These are phyloP conservation scores for Plasmodium gonderi DNA, from an alignment of 169 alveolate species.

Conservation along the genomic window DNA sequence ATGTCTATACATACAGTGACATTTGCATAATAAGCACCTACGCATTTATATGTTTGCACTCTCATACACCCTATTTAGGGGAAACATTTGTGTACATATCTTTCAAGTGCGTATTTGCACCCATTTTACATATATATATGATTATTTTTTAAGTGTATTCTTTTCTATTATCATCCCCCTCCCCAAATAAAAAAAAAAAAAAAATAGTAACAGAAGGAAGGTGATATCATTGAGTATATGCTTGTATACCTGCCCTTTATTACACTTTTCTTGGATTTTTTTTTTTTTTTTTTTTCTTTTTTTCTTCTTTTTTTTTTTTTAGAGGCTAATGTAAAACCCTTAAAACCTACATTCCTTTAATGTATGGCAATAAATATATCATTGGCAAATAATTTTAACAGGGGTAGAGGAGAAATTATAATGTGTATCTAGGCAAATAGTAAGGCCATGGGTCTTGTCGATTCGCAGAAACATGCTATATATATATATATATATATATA, in stretches of 20 bases:
- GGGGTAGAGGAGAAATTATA: background rate
- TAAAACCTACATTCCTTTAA: background rate
- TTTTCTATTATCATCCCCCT: background rate
- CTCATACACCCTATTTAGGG: background rate
- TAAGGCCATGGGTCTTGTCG: background rate
- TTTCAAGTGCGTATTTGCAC: background rate
- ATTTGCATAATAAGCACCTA: background rate
- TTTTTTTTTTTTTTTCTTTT: background rate
- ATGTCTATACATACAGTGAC: background rate
- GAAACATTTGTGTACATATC: background rate
- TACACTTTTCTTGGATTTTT: background rate
- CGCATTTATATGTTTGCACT: background rate
- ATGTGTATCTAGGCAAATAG: background rate
- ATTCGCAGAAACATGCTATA: background rate
- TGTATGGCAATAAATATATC: background rate
- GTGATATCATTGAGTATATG: background rate
- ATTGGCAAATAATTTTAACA: background rate
- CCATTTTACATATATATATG: background rate
- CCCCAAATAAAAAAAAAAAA: too few species aligned
- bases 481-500: background rate
- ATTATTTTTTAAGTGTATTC: background rate
- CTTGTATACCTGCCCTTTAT: background rate
- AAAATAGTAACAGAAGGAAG: background rate
- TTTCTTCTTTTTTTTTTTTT: background rate
- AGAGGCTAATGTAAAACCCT: background rate